A percentile compares a stretch with the other conserved stretches of the same genome.
phyloP scores from a whole-genome alignment of 768 basidiomycete species.

The Leccinum subtestaceum region DNA sequence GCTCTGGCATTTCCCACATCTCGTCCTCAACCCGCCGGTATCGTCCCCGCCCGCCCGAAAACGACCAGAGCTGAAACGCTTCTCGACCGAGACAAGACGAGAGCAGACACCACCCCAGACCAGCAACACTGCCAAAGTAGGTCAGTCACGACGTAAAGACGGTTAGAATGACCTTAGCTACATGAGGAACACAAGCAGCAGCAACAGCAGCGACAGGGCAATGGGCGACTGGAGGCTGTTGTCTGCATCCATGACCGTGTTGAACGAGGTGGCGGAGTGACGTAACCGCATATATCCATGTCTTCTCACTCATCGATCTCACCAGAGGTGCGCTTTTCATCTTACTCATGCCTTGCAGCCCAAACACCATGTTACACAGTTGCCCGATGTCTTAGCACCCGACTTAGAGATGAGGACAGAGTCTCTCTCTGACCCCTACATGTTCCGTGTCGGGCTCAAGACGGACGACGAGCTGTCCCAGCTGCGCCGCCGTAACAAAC shows the following conservation, averaged over 20 bases:
- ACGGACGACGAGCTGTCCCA: slow-evolving; percentile 61
- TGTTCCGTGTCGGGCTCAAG: slow-evolving; percentile 57
- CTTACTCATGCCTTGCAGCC: background rate
- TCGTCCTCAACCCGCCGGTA: slow-evolving; percentile 44
- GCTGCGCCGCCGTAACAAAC: slow-evolving; percentile 53
- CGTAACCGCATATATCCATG: background rate
- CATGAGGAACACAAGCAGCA: slow-evolving; percentile 51
- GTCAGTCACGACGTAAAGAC: background rate
- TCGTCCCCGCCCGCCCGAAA: slow-evolving; percentile 15
- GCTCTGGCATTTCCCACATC: slow-evolving; percentile 60
- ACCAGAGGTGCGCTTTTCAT: slow-evolving; percentile 8
- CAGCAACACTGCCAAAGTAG: slow-evolving; percentile 37
- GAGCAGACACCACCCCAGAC: slow-evolving; percentile 62
- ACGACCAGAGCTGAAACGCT: slow-evolving; percentile 31
- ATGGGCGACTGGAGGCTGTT: background rate
- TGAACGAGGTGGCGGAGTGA: background rate
- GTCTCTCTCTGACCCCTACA: slow-evolving; percentile 59
- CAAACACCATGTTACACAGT: background rate
- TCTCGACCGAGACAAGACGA: slow-evolving; percentile 60
- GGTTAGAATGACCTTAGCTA: slow-evolving; percentile 18
- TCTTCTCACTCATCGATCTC: background rate
- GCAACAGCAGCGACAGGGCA: slow-evolving; percentile 39
- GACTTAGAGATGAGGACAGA: slow-evolving; percentile 43
- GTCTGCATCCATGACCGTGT: background rate
- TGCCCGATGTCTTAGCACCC: background rate